Evolutionary conservation across 352 stramenopile genomes (phyloP), one percentile per base, ranked within the genome.

Genomic region (Globisporangium emineosum): DNA sequence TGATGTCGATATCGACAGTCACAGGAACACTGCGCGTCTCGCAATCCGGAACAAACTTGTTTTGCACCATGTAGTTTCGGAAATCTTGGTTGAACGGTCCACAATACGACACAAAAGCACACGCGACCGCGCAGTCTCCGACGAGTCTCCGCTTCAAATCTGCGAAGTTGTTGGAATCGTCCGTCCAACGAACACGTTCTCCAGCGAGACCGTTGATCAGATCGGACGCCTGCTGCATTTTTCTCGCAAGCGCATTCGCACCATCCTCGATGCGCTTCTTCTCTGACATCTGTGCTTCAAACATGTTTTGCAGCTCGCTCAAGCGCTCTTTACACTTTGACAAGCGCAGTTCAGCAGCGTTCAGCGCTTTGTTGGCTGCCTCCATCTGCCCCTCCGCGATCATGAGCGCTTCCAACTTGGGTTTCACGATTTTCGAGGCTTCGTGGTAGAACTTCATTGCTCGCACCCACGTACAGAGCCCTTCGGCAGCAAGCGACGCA

Each of bases 381-480:
- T 99, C 94, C 91, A 99, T 98, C 66, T 99, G 92, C 0, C 89
- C 94, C 78, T 98, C 94, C 2, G 97, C 97, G 30, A 99, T 97
- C 50, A 86, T 89, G 12, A 99, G 83, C 25, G 96, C 97, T 71
- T 99, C 97, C 2, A 99, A 84, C 73, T 99, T 99, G 9, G 97
- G 97, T 70, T 99, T 99, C 15, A 99, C 97, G 65, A 99, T 97
- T 73, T 99, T 99, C 27, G 93, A 98, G 1, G 96, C 97, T 71
- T 99, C 93, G 74, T 99, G 96, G 78, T 99, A 99, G 65, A 97
- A 98, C 68, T 98, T 98, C 97, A 99, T 99, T 1, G 97, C 97
- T 35, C 90, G 79, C 60, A 98, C 96, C 89, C 97, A 99, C 27
- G 91, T 99, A 68, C 97, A 99, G 29, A 99, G 74, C 3, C 97